A percentile compares a stretch with the other conserved stretches of the same genome.
Conservation (phyloP, 1,284 basidiomycete genomes). For the Ceratobasidium sp. region DNA sequence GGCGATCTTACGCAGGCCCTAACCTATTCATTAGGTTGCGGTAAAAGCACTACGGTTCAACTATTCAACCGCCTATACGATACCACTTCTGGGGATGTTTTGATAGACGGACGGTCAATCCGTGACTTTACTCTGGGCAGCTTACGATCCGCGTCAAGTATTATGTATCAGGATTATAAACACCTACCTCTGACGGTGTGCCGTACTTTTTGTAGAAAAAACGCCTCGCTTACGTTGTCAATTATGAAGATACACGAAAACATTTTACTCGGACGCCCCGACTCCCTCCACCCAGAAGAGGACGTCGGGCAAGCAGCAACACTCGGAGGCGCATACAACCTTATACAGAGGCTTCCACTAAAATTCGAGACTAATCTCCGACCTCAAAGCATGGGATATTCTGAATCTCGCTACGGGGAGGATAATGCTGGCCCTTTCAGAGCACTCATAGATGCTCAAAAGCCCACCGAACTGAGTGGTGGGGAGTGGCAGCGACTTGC, state of each 20-base stretch:
- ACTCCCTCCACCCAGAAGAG: conserved; percentile 9
- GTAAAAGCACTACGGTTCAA: conserved; percentile 49
- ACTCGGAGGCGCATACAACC: conserved; percentile 47
- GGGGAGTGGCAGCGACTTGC: conserved; percentile 85
- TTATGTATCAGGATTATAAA: conserved; percentile 48
- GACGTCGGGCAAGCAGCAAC: conserved; percentile 44
- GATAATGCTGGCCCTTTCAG: background rate
- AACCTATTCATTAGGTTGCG: conserved; percentile 23
- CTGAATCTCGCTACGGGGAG: background rate
- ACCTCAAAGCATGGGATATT: conserved; percentile 13
- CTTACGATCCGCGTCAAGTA: conserved; percentile 40
- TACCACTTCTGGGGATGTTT: conserved; percentile 34
- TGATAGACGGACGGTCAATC: conserved; percentile 44
- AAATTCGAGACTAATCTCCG: conserved; percentile 40
- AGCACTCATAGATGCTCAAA: conserved; percentile 19
- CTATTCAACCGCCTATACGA: conserved; percentile 47
- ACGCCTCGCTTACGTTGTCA: too few species aligned
- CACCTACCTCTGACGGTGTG: conserved; percentile 46
- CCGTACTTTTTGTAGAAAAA: background rate
- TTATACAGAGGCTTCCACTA: conserved; percentile 47
- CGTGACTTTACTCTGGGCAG: conserved; percentile 42
- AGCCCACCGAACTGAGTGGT: conserved; percentile 66
- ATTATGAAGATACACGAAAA: conserved; percentile 45
- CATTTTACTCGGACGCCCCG: conserved; percentile 43
- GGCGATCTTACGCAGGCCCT: background rate